Evolutionary conservation across 1,284 basidiomycete genomes (phyloP).

Genomic region (Vanrija sp.): DNA sequence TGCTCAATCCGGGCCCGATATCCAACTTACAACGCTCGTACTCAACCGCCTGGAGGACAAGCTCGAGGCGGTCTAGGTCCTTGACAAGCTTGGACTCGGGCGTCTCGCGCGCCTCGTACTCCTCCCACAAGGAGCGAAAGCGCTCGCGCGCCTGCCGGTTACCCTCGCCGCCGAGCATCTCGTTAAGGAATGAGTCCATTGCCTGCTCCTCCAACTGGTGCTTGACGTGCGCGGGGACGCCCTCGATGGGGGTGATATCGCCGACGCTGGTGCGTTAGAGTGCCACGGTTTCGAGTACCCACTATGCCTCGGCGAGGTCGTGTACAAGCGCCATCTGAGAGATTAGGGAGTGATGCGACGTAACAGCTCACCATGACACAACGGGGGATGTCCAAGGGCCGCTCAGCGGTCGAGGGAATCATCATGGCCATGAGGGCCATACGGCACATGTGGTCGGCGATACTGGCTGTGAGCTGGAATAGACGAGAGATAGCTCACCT

Average conservation of each 20-base stretch:
- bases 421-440: slow-evolving; percentile 92
- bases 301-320: slow-evolving; percentile 91
- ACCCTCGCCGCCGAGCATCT: slow-evolving; percentile 72
- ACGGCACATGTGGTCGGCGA: slow-evolving; percentile 96
- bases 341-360: neutral
- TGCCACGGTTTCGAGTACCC: slow-evolving; percentile 5
- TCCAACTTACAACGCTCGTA: slow-evolving; percentile 52
- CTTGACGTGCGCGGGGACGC: slow-evolving; percentile 78
- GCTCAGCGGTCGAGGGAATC: slow-evolving; percentile 57
- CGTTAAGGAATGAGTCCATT: slow-evolving; percentile 83
- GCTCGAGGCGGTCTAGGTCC: slow-evolving; percentile 89
- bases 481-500: slow-evolving; percentile 54
- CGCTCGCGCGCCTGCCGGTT: slow-evolving; percentile 65
- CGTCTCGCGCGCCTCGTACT: slow-evolving; percentile 82
- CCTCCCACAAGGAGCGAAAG: slow-evolving; percentile 79
- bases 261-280: slow-evolving; percentile 58
- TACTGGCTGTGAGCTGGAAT: slow-evolving; percentile 54
- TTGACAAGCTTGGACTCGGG: slow-evolving; percentile 89
- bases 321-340: slow-evolving; percentile 76
- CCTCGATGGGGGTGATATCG: slow-evolving; percentile 87
- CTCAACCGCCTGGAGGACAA: slow-evolving; percentile 65
- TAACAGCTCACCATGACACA: slow-evolving; percentile 41
- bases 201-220: slow-evolving; percentile 64
- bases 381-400: slow-evolving; percentile 66
- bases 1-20: too few species aligned